phyloP scores from a whole-genome alignment of 805 yeast species.

The Kazachstania bromeliacearum region DNA sequence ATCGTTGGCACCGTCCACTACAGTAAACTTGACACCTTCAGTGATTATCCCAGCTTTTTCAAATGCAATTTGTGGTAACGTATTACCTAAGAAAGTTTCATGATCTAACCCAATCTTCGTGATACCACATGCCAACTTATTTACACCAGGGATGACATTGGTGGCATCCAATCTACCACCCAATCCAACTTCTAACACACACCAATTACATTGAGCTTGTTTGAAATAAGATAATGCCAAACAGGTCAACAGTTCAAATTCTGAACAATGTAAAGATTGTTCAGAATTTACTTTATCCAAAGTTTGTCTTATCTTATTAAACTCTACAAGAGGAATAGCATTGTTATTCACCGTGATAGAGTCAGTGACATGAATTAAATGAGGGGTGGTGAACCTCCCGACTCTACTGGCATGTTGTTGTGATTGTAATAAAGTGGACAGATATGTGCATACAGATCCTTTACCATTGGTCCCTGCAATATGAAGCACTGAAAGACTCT shows the following conservation, averaged over 20 bases:
- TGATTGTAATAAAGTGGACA: conserved; percentile 51
- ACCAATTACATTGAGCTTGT: conserved; percentile 50
- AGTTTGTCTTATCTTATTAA: conserved; percentile 34
- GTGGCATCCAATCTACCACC: conserved; percentile 92
- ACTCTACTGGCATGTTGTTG: conserved; percentile 30
- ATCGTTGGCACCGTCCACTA: conserved; percentile 63
- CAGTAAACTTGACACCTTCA: conserved; percentile 42
- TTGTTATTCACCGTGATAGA: conserved; percentile 57
- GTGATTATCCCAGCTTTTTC: conserved; percentile 81
- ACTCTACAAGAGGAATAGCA: conserved; percentile 42
- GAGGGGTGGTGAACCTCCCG: conserved; percentile 89
- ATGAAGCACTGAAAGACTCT: conserved; percentile 59
- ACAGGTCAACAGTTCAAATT: conserved; percentile 79
- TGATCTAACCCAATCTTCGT: conserved; percentile 86
- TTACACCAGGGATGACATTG: conserved; percentile 46
- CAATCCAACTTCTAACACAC: conserved; percentile 87
- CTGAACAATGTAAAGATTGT: conserved; percentile 58
- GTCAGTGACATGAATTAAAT: conserved; percentile 63
- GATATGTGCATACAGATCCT: conserved; percentile 82
- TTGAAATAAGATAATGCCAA: conserved; percentile 73
- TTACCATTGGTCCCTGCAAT: conserved; percentile 96
- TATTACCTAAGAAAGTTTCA: conserved; percentile 61
- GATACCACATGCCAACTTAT: conserved; percentile 59
- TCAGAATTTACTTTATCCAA: conserved; percentile 36
- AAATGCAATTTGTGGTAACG: conserved; percentile 53